Evolutionary conservation across 306 rosid genomes (phyloP), one percentile per base, ranked within the genome.

Genomic region (Inga leiocalycina): DNA sequence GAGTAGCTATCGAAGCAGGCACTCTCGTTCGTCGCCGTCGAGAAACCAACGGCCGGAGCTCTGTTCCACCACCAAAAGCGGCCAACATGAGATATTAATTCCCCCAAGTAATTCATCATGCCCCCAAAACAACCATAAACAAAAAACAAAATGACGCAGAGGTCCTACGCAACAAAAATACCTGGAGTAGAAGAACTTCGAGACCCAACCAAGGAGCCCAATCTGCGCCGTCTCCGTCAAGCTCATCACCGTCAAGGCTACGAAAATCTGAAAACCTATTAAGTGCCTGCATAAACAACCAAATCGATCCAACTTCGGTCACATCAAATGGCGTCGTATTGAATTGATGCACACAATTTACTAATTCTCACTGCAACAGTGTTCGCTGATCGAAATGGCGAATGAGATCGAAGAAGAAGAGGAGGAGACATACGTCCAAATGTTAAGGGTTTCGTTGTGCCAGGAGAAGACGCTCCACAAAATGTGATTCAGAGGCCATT

Each of bases 401-500:
- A 48, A 44, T 8, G 45, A 72, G 17, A 64, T 64, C 19, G 41
- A 27, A 35, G 72, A 32, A 35, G 44, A n/a, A 9, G 68, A 64
- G 13, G 69, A 27, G 41, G 46, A 7, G 22, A 67, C 93, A 74
- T 14, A 93, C 98, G 93, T 92, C 99, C 99, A 96, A 80, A 96
- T 82, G 83, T 93, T 96, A 16, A 96, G 78, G 59, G 98, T 96
- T 67, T 96, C 99, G 77, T 96, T 96, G 89, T 96, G 99, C 93
- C 91, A 88, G 2, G 91, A 80, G 79, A 96, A 91, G 84, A 91
- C 69, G 88, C 98, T 96, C 78, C 77, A 78, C 49, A 92, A 56
- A 12, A 88, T 88, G 12, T 93, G 93, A 66, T 90, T 91, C 56
- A 93, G 84, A 2, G 98, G 92, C 98, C 98, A 96, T 84, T 96